Evolutionary conservation across 2,329 filamentous ascomycete genomes (phyloP).

Genomic region (Fusarium sp.): DNA sequence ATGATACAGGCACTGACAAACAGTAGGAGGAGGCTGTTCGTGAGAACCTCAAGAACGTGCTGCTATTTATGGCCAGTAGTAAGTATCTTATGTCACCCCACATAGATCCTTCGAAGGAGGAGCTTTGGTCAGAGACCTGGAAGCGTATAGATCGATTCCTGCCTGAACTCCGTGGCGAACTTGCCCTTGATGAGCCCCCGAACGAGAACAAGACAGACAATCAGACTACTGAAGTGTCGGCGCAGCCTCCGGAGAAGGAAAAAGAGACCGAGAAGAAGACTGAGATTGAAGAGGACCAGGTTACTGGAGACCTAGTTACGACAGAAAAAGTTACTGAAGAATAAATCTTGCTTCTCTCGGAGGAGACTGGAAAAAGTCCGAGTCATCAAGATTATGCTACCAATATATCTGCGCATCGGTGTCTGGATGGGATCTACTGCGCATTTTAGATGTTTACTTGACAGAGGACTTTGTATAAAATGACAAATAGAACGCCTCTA

Average conservation of each 20-base stretch:
- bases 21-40: slow-evolving; percentile 89
- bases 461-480: slow-evolving; percentile 9
- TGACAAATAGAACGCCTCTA: slow-evolving; percentile 14
- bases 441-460: neutral
- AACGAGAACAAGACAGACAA: slow-evolving; percentile 8
- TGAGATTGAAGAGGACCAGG: slow-evolving; percentile 5
- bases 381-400: neutral
- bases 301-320: neutral
- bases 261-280: slow-evolving; percentile 4
- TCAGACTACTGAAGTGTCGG: neutral
- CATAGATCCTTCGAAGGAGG: slow-evolving; percentile 63
- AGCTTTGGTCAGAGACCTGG: slow-evolving; percentile 71
- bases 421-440: slow-evolving; percentile 13
- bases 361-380: neutral
- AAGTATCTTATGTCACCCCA: slow-evolving; percentile 81
- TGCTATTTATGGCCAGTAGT: slow-evolving; percentile 93
- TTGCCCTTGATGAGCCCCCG: slow-evolving; percentile 60
- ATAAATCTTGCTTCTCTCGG: neutral
- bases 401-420: neutral
- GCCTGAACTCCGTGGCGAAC: slow-evolving; percentile 66
- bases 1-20: slow-evolving; percentile 17
- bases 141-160: slow-evolving; percentile 73
- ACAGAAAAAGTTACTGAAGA: slow-evolving; percentile 1
- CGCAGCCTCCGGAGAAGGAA: neutral
- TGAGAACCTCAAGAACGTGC: slow-evolving; percentile 94